Conservation (phyloP, 2,329 filamentous ascomycete species). For the Talaromyces islandicus region DNA sequence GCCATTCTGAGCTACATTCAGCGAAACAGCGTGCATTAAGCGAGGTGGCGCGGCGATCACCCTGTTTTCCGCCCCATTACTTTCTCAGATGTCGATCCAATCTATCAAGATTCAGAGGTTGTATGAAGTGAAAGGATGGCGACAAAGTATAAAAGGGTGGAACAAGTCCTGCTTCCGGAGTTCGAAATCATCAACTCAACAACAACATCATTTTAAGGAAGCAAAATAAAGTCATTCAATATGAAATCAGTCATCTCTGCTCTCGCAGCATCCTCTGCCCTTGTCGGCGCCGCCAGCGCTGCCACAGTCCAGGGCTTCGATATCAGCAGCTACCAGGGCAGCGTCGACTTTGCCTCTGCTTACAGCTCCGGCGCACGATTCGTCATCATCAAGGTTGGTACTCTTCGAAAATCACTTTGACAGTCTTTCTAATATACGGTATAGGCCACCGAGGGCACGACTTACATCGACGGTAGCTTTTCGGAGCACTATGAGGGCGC, state of each 20-base stretch:
- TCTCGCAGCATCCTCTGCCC: slow-evolving; percentile 2
- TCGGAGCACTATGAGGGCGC: slow-evolving; percentile 45
- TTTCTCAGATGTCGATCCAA: not conserved
- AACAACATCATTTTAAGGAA: not conserved
- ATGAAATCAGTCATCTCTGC: slow-evolving; percentile 5
- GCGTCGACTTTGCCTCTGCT: slow-evolving; percentile 22
- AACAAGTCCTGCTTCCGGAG: not conserved
- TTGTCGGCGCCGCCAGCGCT: slow-evolving; percentile 12
- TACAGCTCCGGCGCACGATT: slow-evolving; percentile 25
- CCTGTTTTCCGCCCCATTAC: not conserved
- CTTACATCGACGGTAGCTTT: slow-evolving; percentile 42
- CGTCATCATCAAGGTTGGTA: slow-evolving; percentile 27
- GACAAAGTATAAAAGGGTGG: not conserved
- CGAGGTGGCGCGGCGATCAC: not conserved
- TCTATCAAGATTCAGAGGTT: not conserved
- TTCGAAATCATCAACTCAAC: not conserved
- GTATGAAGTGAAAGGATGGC: not conserved
- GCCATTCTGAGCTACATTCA: not conserved
- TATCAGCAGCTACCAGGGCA: slow-evolving; percentile 25
- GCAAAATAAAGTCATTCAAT: not conserved
- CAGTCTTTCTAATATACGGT: not conserved
- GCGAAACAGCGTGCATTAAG: not conserved
- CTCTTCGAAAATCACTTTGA: not conserved
- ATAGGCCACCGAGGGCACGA: slow-evolving; percentile 50
- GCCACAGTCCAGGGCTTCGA: slow-evolving; percentile 26